These are phyloP conservation scores for Micractinium conductrix DNA, from an alignment of 139 green algal species.

Conservation along the genomic window DNA sequence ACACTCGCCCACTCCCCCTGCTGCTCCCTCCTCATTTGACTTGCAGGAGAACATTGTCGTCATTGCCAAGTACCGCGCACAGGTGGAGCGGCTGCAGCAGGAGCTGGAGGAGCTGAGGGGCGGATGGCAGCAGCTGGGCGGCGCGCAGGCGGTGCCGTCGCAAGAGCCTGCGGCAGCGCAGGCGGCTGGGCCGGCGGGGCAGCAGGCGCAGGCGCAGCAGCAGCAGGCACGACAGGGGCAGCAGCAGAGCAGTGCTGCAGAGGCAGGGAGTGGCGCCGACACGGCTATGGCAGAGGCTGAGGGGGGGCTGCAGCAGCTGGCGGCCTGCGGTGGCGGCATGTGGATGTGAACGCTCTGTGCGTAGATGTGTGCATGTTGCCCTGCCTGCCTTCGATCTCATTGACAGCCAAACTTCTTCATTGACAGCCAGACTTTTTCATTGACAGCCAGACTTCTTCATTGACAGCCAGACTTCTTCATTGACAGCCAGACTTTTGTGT, in stretches of 20 bases:
- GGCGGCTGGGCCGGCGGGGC: too few relatives aligned
- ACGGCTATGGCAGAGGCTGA: background rate
- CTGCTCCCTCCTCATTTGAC: background rate
- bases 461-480: too few relatives aligned
- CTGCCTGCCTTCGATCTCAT: background rate
- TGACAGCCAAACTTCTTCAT: too few relatives aligned
- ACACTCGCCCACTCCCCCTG: background rate
- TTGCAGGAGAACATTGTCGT: constrained; percentile 44
- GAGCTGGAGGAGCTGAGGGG: constrained; percentile 33
- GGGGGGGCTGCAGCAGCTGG: background rate
- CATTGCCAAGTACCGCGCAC: constrained; percentile 41
- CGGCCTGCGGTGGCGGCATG: background rate
- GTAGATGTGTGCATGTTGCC: background rate
- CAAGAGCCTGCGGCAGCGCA: background rate
- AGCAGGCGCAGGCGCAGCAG: background rate
- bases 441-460: too few relatives aligned
- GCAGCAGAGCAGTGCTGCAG: background rate
- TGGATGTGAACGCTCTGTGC: constrained; percentile 4
- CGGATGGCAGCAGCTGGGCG: background rate
- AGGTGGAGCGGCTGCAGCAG: constrained; percentile 26
- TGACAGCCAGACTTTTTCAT: too few relatives aligned
- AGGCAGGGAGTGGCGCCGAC: background rate
- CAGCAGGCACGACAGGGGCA: background rate
- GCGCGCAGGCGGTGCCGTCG: background rate
- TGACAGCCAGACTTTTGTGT: too few relatives aligned